Base-by-base conservation (phyloP, 768 basidiomycete genomes). In the Lentinula sp. region DNA sequence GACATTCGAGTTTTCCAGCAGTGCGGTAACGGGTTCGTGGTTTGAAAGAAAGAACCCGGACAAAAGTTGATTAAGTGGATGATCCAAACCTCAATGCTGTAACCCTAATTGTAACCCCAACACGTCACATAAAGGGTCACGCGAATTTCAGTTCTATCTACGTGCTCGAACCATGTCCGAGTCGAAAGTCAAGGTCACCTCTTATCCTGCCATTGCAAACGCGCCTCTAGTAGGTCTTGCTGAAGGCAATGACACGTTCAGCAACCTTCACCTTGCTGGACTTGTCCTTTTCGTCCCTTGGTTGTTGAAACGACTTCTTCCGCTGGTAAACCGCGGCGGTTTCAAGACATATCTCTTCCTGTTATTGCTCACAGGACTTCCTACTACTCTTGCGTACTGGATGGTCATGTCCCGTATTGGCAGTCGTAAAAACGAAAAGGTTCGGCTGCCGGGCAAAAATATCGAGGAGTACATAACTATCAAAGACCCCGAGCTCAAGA, bases 391-490 rank as follows among this genome's bases (percentile, higher is more conserved):
- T 43, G 87, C 77, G 0, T 99, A 99, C 80, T 99, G 97, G 97
- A 81, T 86, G 0, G 62, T 95, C 66, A 87, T 90, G 76, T 93
- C 91, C 70, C 85, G 79, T 67, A 91, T 90, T 66, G 95, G 95
- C 33, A 35, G 32, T 32, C 50, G 50, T 51, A 87, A 81, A 73
- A 93, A 95, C 74, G 87, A 91, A 65, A 94, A 95, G 78, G 87
- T 95, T 68, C 69, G 76, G 32, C 77, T 98, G 23, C 95, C 97
- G 3, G 88, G 88, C 62, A 91, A 88, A 74, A 83, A 90, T 67
- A 85, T 97, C 62, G 90, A 91, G 66, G 84, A 90, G 65, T 99
- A 98, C 72, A 90, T 98, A 69, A 89, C 87, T 49, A 88, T 98
- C 77, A 87, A 92, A 62, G 93, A 96, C 77, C 74, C 77, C 0